Percentiles rank a stretch among this genome's conserved stretches.
Conservation (phyloP, 148 eudicot species). For the Silene conica region DNA sequence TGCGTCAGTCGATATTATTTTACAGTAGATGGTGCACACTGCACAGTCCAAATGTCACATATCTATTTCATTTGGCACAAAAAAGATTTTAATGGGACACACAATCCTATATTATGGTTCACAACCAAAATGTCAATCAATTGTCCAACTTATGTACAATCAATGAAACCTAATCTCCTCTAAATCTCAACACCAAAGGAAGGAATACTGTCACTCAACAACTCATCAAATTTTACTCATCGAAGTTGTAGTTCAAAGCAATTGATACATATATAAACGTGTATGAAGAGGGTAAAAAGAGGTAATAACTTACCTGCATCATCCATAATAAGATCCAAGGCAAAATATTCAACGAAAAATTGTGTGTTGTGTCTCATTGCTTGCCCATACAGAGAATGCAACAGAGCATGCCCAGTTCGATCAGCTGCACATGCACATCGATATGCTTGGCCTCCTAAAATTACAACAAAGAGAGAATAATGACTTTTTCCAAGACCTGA, state of each 20-base stretch:
- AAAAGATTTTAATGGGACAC: neutral
- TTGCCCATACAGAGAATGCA: conserved; percentile 94
- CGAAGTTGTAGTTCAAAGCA: neutral
- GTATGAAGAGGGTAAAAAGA: neutral
- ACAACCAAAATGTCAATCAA: neutral
- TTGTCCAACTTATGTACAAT: neutral
- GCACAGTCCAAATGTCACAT: neutral
- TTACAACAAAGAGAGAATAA: conserved; percentile 6
- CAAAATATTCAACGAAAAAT: conserved; percentile 96
- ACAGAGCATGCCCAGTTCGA: conserved; percentile 95
- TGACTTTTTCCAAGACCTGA: neutral
- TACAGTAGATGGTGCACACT: neutral
- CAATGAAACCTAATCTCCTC: neutral
- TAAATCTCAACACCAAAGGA: neutral
- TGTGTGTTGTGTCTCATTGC: conserved; percentile 99
- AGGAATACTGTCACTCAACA: neutral
- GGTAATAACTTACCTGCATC: conserved; percentile 55
- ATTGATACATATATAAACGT: neutral
- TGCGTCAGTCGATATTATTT: neutral
- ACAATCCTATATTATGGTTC: conserved; percentile 1
- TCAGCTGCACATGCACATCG: conserved; percentile 99
- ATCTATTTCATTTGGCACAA: neutral
- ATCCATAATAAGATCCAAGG: conserved; percentile 90
- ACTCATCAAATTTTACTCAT: neutral
- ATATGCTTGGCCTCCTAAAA: conserved; percentile 94